Percentiles rank a stretch among this genome's conserved stretches.
These are phyloP conservation scores for Aspergillus fischeri DNA, from an alignment of 2,329 filamentous ascomycete species.

Conservation along the genomic window DNA sequence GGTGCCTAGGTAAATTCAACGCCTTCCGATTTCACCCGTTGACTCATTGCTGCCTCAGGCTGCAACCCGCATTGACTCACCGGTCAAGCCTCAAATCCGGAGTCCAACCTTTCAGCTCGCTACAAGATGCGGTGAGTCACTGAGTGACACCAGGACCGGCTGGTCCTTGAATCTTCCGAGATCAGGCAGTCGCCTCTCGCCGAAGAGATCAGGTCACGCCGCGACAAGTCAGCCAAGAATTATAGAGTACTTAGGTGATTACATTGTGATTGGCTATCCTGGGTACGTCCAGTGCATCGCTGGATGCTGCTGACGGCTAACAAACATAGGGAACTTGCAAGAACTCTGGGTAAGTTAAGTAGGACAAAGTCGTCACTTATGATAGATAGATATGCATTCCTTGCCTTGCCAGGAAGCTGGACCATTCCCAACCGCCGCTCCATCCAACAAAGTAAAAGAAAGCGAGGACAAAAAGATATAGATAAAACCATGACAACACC, in stretches of 20 bases:
- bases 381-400: constrained; percentile 2
- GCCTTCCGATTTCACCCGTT: background rate
- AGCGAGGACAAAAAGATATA: constrained; percentile 6
- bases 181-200: background rate
- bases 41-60: background rate
- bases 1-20: background rate
- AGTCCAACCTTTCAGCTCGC: background rate
- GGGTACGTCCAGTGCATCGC: background rate
- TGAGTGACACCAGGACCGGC: background rate
- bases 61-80: background rate
- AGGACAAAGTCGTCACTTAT: background rate
- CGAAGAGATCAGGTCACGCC: background rate
- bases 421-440: constrained; percentile 1
- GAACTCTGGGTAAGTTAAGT: background rate
- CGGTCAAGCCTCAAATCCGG: background rate
- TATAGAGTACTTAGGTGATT: background rate
- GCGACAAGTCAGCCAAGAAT: background rate
- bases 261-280: constrained; percentile 5
- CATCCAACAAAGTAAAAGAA: constrained; percentile 8
- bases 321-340: background rate
- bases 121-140: constrained; percentile 5
- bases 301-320: background rate
- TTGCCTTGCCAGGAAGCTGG: constrained; percentile 2
- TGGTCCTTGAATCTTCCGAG: background rate
- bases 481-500: constrained; percentile 17